Evolutionary conservation across 2,329 filamentous ascomycete genomes (phyloP).

Genomic region (Pseudogymnoascus sp.): DNA sequence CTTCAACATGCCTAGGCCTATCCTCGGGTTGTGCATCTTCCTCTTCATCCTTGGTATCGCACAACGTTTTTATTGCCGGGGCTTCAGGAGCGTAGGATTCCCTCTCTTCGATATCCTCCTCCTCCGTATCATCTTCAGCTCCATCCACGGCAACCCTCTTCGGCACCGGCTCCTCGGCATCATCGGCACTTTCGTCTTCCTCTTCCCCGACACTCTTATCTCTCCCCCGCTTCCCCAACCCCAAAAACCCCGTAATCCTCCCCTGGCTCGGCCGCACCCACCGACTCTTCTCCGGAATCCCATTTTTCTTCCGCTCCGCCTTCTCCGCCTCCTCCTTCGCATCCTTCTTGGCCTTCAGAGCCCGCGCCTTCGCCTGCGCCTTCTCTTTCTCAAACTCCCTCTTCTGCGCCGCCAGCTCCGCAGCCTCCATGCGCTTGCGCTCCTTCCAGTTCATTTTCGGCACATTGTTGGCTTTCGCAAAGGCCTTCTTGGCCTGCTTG

Average conservation of each 20-base stretch:
- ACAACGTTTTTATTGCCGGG: neutral
- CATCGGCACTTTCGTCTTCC: neutral
- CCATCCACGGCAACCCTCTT: neutral
- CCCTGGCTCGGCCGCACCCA: slow-evolving; percentile 47
- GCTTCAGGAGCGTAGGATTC: neutral
- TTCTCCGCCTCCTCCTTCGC: slow-evolving; percentile 43
- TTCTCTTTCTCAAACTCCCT: slow-evolving; percentile 45
- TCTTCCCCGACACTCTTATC: neutral
- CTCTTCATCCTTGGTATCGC: neutral
- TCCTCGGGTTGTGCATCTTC: neutral
- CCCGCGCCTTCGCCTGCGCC: slow-evolving; percentile 41
- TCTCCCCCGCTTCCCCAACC: slow-evolving; percentile 19
- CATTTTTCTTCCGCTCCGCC: slow-evolving; percentile 43
- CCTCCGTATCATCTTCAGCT: neutral
- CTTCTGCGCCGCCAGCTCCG: slow-evolving; percentile 30
- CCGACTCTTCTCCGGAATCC: slow-evolving; percentile 42
- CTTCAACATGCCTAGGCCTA: neutral
- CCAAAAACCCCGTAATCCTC: slow-evolving; percentile 46
- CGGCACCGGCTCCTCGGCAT: neutral
- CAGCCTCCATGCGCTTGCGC: slow-evolving; percentile 29
- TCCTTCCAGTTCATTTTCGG: slow-evolving; percentile 37
- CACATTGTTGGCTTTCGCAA: slow-evolving; percentile 33
- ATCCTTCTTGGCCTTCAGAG: slow-evolving; percentile 46
- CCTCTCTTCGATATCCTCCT: neutral
- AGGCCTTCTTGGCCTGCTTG: slow-evolving; percentile 41